Evolutionary conservation across 352 stramenopile species (phyloP), one percentile per base, ranked within the genome.

Genomic region (Globisporangium nunn): DNA sequence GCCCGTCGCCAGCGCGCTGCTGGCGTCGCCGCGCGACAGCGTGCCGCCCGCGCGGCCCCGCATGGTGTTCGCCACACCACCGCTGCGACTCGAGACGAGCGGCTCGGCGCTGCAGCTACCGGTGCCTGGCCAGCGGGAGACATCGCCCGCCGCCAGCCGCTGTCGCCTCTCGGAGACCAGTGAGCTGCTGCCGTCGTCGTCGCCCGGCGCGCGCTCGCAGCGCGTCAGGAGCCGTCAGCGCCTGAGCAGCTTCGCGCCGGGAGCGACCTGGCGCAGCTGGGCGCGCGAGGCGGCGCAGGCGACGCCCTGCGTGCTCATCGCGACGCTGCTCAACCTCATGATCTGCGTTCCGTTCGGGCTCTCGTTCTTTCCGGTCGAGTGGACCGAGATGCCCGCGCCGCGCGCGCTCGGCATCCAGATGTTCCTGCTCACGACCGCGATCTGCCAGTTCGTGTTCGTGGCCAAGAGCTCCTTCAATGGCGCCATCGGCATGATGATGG

Each of bases 401-500:
- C 76, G 72, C n/a, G 79, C 81, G 5, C 59, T 94, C 6, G 84
- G 84, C 28, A 90, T 90, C 63, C 78, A 89, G 58, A 91, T 93
- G 79, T 91, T 88, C 62, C 56, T 92, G 40, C 70, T 92, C 60
- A 87, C 79, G 40, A 87, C 81, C 2, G 76, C 78, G 47, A 81
- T 92, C 46, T 89, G 77, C 54, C 81, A 92, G 67, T 92, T 92
- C 56, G 81, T 87, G 18, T 88, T 90, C 58, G 81, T 89, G 18
- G 67, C 67, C 50, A 79, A 72, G 49, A 92, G 81, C 61, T 85
- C 81, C 23, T 92, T 92, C 50, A 74, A 88, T 50, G 75, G 81
- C 10, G 63, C 77, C 0, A 82, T 92, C 54, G 78, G 77, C 57
- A 85, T 88, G 65, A 96, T 97, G 84, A 98, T 98, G 93, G 89